A percentile compares a stretch with the other conserved stretches of the same genome.
Conservation (phyloP, 768 basidiomycete species). For the Nidularia pulvinata region DNA sequence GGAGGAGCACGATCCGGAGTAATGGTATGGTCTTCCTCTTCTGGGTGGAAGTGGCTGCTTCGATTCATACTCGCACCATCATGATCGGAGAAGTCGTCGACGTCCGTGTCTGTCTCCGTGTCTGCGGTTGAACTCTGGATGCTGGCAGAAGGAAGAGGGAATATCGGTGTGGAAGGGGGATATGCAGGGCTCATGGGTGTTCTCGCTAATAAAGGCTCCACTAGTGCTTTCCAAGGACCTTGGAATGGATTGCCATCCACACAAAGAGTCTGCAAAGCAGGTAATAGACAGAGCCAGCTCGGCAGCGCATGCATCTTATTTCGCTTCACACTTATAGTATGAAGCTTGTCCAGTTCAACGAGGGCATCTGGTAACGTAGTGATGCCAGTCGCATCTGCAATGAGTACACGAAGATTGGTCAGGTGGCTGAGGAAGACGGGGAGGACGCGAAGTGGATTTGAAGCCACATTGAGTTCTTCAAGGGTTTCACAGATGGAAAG, state of each 20-base stretch:
- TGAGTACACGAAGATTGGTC: constrained; percentile 78
- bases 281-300: constrained; percentile 94
- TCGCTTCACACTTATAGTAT: constrained; percentile 86
- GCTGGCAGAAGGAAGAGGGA: constrained; percentile 49
- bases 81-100: constrained; percentile 60
- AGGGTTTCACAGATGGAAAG: constrained; percentile 80
- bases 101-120: constrained; percentile 48
- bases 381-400: constrained; percentile 91
- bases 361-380: constrained; percentile 75
- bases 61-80: constrained; percentile 42
- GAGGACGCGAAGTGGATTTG: constrained; percentile 90
- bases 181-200: constrained; percentile 58
- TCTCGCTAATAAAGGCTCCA: constrained; percentile 80
- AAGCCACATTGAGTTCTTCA: constrained; percentile 93
- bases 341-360: constrained; percentile 72
- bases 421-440: constrained; percentile 86
- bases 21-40: constrained; percentile 77
- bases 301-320: constrained; percentile 90
- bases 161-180: constrained; percentile 65
- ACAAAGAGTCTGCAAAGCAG: constrained; percentile 79
- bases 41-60: constrained; percentile 27
- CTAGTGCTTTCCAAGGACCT: constrained; percentile 88
- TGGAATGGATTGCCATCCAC: constrained; percentile 98
- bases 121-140: constrained; percentile 31
- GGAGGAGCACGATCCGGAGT: constrained; percentile 59